These are phyloP conservation scores for Colletotrichum simmondsii DNA, from an alignment of 2,329 filamentous ascomycete species.

Conservation along the genomic window DNA sequence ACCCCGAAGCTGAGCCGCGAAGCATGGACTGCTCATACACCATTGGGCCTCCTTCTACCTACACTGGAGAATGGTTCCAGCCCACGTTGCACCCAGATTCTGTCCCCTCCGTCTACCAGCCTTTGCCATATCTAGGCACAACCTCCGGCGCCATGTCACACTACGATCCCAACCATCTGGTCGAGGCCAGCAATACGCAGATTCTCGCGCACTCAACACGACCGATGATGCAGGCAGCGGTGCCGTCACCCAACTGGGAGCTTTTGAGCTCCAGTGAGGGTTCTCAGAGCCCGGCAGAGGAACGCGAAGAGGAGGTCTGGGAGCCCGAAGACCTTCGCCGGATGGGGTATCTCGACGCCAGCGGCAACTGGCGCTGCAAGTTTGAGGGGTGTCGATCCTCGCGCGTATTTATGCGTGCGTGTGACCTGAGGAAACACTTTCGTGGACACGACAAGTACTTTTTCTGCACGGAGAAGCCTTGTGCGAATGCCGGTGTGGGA, in stretches of 20 bases:
- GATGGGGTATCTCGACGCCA: constrained; percentile 25
- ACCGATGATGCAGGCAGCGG: background rate
- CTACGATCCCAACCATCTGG: background rate
- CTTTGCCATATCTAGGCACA: background rate
- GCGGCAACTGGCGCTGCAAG: constrained; percentile 20
- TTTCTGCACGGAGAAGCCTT: constrained; percentile 22
- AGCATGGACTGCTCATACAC: background rate
- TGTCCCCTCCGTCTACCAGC: background rate
- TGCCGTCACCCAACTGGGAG: background rate
- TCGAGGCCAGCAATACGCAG: background rate
- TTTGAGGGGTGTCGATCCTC: constrained; percentile 5
- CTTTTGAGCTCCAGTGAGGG: background rate
- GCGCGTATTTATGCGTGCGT: constrained; percentile 14
- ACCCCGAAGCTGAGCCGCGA: background rate
- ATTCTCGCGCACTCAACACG: background rate
- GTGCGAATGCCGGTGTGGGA: constrained; percentile 4
- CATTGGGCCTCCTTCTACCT: background rate
- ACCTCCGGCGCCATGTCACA: background rate
- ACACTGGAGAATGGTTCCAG: constrained; percentile 12
- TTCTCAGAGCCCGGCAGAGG: constrained; percentile 3
- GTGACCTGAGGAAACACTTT: constrained; percentile 21
- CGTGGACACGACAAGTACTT: constrained; percentile 24
- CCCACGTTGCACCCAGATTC: constrained; percentile 5
- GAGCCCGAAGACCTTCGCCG: constrained; percentile 15
- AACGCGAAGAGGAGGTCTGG: constrained; percentile 11